Evolutionary conservation across 2,329 filamentous ascomycete genomes (phyloP).

Genomic region (Fusarium temperatum): DNA sequence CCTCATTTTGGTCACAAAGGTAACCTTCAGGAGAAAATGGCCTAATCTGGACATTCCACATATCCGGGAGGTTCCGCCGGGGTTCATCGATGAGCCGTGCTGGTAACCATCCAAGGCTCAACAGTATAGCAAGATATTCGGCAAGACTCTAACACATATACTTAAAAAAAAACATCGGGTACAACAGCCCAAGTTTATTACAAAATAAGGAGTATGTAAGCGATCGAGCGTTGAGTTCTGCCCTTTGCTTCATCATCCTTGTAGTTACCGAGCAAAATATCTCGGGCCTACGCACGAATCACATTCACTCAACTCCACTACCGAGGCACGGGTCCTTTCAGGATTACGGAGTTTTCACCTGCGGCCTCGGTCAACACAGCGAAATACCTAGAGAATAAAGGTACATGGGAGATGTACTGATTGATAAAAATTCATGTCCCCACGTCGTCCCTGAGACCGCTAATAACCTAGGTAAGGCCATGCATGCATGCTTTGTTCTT

Average conservation of each 20-base stretch:
- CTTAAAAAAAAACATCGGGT: neutral
- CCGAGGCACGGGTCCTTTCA: conserved; percentile 33
- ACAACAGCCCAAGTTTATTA: neutral
- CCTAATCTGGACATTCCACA: neutral
- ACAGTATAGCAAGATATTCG: no score
- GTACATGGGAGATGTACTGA: neutral
- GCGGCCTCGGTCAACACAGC: conserved; percentile 40
- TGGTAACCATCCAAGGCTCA: neutral
- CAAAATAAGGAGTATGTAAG: neutral
- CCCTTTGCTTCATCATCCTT: neutral
- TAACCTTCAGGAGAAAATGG: neutral
- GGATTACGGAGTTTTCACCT: conserved; percentile 22
- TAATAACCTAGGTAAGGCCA: neutral
- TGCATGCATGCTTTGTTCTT: neutral
- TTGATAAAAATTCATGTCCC: conserved; percentile 16
- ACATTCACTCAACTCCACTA: conserved; percentile 19
- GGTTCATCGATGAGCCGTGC: neutral
- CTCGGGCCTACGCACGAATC: conserved; percentile 33
- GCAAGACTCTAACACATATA: neutral
- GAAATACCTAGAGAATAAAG: conserved; percentile 6
- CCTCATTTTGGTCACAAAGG: neutral
- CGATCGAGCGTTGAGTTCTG: neutral
- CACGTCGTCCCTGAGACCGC: conserved; percentile 10
- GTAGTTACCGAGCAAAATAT: neutral
- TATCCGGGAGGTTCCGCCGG: neutral